Evolutionary conservation across 202 grass and related monocot genomes (phyloP).

Genomic region (Dendrocalamus latiflorus): DNA sequence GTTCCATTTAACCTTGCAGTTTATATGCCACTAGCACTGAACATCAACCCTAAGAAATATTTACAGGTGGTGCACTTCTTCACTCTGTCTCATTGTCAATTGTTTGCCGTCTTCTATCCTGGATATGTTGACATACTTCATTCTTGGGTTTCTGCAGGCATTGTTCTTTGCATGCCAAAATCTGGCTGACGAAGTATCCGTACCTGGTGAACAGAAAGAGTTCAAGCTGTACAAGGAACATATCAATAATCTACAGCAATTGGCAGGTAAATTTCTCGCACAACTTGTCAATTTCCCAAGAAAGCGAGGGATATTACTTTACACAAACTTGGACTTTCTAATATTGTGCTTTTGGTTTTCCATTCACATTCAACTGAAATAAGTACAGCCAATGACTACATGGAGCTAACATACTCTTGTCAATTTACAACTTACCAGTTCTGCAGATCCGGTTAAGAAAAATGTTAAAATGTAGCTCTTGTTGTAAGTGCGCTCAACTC

Average conservation of each 20-base stretch:
- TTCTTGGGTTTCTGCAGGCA: conserved; percentile 39
- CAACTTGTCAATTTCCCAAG: not conserved
- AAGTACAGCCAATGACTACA: not conserved
- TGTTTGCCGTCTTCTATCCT: not conserved
- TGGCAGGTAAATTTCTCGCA: conserved; percentile 42
- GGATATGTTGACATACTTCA: not conserved
- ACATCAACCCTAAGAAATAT: conserved; percentile 83
- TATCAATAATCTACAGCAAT: conserved; percentile 46
- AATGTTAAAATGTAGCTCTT: not conserved
- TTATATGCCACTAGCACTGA: conserved; percentile 79
- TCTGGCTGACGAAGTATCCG: conserved; percentile 42
- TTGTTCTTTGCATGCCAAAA: conserved; percentile 78
- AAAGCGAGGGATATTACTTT: not conserved
- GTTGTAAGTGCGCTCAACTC: too few species aligned
- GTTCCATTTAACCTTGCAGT: conserved; percentile 73
- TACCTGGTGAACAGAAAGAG: conserved; percentile 22
- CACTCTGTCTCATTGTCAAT: not conserved
- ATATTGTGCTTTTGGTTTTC: not conserved
- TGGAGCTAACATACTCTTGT: not conserved
- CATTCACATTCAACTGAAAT: not conserved
- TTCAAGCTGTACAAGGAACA: conserved; percentile 53
- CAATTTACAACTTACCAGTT: not conserved
- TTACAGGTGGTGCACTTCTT: conserved; percentile 51
- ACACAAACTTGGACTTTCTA: not conserved
- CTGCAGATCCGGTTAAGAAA: not conserved